Conservation (phyloP, 352 stramenopile species). For the Phytophthora capsici region DNA sequence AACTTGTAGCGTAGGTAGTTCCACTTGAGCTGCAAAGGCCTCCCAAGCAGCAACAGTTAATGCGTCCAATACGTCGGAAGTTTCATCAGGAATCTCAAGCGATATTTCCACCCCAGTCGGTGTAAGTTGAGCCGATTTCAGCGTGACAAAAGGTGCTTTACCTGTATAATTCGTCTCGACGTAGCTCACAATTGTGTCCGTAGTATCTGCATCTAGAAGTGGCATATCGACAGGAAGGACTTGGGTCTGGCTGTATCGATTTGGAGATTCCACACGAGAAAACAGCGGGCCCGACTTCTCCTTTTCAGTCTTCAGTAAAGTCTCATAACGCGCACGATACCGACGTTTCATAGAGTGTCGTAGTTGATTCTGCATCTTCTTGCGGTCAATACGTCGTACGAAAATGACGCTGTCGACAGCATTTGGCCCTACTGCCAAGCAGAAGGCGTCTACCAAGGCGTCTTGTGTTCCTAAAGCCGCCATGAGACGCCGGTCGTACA, state of each 20-base stretch:
- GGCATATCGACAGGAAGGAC: background rate
- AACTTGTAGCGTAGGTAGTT: background rate
- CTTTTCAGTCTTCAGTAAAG: conserved; percentile 24
- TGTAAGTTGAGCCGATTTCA: conserved; percentile 20
- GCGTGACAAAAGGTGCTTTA: background rate
- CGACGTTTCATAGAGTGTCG: conserved; percentile 3
- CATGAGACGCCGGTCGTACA: conserved; percentile 38
- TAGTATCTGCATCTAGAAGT: conserved; percentile 12
- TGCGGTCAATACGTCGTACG: conserved; percentile 18
- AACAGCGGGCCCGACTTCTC: conserved; percentile 6
- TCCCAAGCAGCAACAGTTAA: conserved; percentile 31
- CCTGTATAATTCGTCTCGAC: background rate
- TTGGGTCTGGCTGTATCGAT: background rate
- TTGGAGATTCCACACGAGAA: background rate
- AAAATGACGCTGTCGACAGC: conserved; percentile 38
- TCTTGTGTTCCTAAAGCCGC: conserved; percentile 29
- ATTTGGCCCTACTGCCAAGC: conserved; percentile 23
- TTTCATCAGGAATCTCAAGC: conserved; percentile 18
- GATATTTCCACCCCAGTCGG: conserved; percentile 23
- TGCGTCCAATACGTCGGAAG: conserved; percentile 13
- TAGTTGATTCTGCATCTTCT: conserved; percentile 30
- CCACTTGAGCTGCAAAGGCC: conserved; percentile 8
- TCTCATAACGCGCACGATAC: conserved; percentile 23
- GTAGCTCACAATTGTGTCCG: background rate
- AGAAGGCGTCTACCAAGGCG: conserved; percentile 27